Base-by-base conservation (phyloP, 2,329 filamentous ascomycete genomes). In the Ascochyta pisi region DNA sequence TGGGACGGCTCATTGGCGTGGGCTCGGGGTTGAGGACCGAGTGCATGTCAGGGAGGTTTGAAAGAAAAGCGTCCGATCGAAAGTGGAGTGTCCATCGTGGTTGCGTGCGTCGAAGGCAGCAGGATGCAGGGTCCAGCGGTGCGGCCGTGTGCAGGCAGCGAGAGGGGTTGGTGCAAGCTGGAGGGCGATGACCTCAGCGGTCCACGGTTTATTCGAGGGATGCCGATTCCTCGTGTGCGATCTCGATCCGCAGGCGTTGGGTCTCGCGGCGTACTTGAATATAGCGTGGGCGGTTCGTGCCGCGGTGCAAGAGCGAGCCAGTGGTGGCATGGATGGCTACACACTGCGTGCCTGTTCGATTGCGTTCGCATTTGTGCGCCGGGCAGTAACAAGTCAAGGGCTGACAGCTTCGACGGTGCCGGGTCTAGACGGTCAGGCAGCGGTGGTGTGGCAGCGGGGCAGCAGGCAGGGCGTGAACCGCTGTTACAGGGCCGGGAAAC, bases 251-350 rank as follows among this genome's bases (percentile, higher is more conserved):
- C 38, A 39, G 19, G 38, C 8, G 9, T 26, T 13, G 38, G 15
- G 26, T 40, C 7, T 48, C 15, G 37, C 37, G 19, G 19, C 19
- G 19, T 19, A 19, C 19, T 19, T 19, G 19, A 2, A 19, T 19
- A 19, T 19, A 37, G 40, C 31, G 52, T 41, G 47, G 38, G 46
- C 58, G 53, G 50, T 52, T 57, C 44, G 53, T 54, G 47, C 53
- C 50, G 57, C 24, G 19, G 19, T 19, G 19, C 19, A 19, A 19
- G 19, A 19, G 19, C 8, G 24, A 26, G 5, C 24, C 5, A 26
- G 24, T 26, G 24, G 6, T 26, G 8, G 6, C 24, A 4, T 26
- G 24, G 24, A 26, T 26, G 3, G 24, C 24, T 19, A 26, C 24
- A 26, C 8, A 26, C 24, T 6, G 24, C 8, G 8, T 6, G 24